These are phyloP conservation scores for Pseudopithomyces chartarum DNA, from an alignment of 2,329 filamentous ascomycete genomes.

Conservation along the genomic window DNA sequence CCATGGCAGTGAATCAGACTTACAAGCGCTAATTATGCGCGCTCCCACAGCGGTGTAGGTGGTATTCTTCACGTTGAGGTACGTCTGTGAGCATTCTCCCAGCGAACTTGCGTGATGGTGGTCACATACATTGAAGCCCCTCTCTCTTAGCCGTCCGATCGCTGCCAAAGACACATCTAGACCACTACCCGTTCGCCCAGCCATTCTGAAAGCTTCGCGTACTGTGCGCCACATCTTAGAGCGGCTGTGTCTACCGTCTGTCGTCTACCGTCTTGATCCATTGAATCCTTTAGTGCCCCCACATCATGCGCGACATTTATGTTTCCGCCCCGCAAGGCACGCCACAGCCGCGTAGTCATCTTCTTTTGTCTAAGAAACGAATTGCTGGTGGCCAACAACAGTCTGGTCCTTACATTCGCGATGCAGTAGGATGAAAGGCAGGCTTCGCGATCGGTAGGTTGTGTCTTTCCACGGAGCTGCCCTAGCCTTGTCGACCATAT, in stretches of 20 bases:
- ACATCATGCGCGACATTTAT: slow-evolving; percentile 1
- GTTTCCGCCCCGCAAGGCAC: background rate
- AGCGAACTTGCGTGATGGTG: too few relatives aligned
- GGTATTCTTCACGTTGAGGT: too few relatives aligned
- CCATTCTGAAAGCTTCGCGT: too few relatives aligned
- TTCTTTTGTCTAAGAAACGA: background rate
- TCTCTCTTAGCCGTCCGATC: too few relatives aligned
- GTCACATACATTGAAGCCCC: too few relatives aligned
- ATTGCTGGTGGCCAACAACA: background rate
- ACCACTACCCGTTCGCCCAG: too few relatives aligned
- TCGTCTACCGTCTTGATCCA: background rate
- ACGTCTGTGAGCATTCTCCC: too few relatives aligned
- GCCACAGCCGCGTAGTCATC: background rate
- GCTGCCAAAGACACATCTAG: too few relatives aligned
- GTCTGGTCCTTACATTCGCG: background rate
- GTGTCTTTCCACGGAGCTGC: background rate
- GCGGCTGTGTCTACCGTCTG: background rate
- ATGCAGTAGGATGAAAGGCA: background rate
- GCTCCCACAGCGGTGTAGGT: too few relatives aligned
- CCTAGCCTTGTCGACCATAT: background rate
- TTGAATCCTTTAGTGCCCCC: background rate
- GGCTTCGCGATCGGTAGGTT: background rate
- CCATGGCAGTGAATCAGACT: too few relatives aligned
- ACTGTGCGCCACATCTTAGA: background rate
- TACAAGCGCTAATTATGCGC: too few relatives aligned